Conservation (phyloP, 345 rosid species). For the Citrus maxima region DNA sequence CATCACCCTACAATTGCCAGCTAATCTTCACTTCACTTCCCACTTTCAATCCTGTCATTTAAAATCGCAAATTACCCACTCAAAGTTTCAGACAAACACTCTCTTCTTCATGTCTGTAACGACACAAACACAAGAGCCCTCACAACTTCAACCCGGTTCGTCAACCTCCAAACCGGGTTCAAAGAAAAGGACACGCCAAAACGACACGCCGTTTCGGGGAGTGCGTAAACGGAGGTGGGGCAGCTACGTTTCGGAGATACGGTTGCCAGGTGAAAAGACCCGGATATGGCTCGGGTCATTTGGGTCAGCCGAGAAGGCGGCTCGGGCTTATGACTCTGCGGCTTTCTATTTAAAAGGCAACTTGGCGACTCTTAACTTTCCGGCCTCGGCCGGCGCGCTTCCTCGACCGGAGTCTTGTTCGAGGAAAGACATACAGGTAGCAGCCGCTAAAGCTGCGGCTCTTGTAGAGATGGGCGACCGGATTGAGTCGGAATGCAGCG, state of each 20-base stretch:
- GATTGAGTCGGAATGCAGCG: neutral
- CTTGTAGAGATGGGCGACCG: neutral
- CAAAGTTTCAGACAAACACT: neutral
- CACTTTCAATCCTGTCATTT: neutral
- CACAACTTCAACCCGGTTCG: neutral
- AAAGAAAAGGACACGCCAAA: constrained; percentile 11
- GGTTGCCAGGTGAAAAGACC: constrained; percentile 29
- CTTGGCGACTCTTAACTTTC: constrained; percentile 27
- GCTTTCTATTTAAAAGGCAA: constrained; percentile 28
- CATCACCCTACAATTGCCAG: neutral
- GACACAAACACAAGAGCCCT: neutral
- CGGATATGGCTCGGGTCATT: constrained; percentile 33
- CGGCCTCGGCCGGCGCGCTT: constrained; percentile 20
- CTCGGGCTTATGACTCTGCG: constrained; percentile 31
- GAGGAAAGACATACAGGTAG: constrained; percentile 27
- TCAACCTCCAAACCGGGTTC: neutral
- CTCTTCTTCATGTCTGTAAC: constrained; percentile 3
- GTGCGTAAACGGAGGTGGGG: constrained; percentile 32
- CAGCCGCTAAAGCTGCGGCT: constrained; percentile 24
- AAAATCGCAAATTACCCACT: neutral
- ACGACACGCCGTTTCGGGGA: constrained; percentile 18
- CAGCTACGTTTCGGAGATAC: constrained; percentile 31
- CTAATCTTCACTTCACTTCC: neutral
- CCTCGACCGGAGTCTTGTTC: constrained; percentile 25
- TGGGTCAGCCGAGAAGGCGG: constrained; percentile 27